Conservation (phyloP, 768 basidiomycete genomes). For the Agaricus blazei region DNA sequence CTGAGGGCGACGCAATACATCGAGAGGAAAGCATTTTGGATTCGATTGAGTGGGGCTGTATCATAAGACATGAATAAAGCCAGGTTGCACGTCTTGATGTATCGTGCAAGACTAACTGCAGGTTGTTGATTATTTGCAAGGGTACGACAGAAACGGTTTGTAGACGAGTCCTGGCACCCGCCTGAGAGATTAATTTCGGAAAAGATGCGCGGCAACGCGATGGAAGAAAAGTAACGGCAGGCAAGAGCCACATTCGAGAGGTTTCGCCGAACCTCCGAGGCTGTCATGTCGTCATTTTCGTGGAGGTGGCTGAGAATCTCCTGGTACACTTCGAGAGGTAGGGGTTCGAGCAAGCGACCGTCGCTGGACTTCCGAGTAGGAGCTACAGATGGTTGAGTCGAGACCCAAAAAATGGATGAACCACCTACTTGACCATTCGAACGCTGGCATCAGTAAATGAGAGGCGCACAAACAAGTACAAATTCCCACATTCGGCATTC, state of each 20-base stretch:
- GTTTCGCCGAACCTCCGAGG: slow-evolving; percentile 14
- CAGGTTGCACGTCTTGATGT: slow-evolving; percentile 23
- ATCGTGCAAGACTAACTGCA: slow-evolving; percentile 22
- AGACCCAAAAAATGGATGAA: neutral
- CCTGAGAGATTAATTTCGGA: slow-evolving; percentile 22
- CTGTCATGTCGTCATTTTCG: slow-evolving; percentile 13
- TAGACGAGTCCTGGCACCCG: neutral
- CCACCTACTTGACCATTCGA: slow-evolving; percentile 4
- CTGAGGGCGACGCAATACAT: slow-evolving; percentile 11
- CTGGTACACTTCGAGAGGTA: slow-evolving; percentile 42
- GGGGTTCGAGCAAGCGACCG: slow-evolving; percentile 14
- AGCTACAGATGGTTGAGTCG: slow-evolving; percentile 5
- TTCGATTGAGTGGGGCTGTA: neutral
- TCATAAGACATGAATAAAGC: neutral
- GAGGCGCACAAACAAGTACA: neutral
- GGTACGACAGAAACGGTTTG: slow-evolving; percentile 21
- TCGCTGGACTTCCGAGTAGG: slow-evolving; percentile 14
- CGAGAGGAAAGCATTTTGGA: slow-evolving; percentile 3
- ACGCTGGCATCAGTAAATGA: neutral
- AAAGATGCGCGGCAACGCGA: slow-evolving; percentile 35
- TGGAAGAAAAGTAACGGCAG: slow-evolving; percentile 37
- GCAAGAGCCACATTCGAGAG: slow-evolving; percentile 31
- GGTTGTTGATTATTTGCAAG: slow-evolving; percentile 20
- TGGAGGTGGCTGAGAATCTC: slow-evolving; percentile 32
- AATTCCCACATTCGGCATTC: too few relatives aligned